Conservation (phyloP, 108 stramenopile genomes). For the Stephanodiscus triporus region DNA sequence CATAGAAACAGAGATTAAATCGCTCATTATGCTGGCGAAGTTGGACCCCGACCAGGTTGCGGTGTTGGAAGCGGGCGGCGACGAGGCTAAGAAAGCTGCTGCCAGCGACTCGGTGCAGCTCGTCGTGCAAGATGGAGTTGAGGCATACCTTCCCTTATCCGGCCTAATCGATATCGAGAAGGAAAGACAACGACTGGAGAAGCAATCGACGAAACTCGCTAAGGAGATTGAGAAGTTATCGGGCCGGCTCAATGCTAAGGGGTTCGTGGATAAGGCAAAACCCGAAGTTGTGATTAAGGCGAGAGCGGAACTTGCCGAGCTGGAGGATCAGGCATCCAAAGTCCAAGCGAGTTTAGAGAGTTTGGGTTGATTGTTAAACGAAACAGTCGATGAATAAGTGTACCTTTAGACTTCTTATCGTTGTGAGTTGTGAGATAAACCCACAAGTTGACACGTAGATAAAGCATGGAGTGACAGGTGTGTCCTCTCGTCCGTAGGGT, state of each 20-base stretch:
- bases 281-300: slow-evolving; percentile 85
- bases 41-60: slow-evolving; percentile 74
- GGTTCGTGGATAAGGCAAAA: slow-evolving; percentile 90
- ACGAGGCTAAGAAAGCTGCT: slow-evolving; percentile 60
- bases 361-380: slow-evolving; percentile 2
- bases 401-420: no score
- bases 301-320: slow-evolving; percentile 73
- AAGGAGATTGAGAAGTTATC: slow-evolving; percentile 81
- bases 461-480: no score
- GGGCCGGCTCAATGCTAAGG: slow-evolving; percentile 75
- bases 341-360: slow-evolving; percentile 49
- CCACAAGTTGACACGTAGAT: no score
- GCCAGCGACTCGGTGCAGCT: slow-evolving; percentile 73
- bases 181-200: slow-evolving; percentile 73
- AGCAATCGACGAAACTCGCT: slow-evolving; percentile 79
- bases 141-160: slow-evolving; percentile 85
- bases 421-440: no score
- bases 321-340: slow-evolving; percentile 85
- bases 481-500: no score
- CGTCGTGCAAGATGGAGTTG: slow-evolving; percentile 86
- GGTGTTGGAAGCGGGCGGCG: slow-evolving; percentile 68
- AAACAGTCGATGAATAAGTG: no score
- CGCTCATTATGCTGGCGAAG: slow-evolving; percentile 79
- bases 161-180: slow-evolving; percentile 88
- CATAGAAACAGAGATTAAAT: slow-evolving; percentile 75